Percentiles rank a stretch among this genome's conserved stretches.
Conservation (phyloP, 495 filamentous ascomycete species). For the Entonaema liquescens region DNA sequence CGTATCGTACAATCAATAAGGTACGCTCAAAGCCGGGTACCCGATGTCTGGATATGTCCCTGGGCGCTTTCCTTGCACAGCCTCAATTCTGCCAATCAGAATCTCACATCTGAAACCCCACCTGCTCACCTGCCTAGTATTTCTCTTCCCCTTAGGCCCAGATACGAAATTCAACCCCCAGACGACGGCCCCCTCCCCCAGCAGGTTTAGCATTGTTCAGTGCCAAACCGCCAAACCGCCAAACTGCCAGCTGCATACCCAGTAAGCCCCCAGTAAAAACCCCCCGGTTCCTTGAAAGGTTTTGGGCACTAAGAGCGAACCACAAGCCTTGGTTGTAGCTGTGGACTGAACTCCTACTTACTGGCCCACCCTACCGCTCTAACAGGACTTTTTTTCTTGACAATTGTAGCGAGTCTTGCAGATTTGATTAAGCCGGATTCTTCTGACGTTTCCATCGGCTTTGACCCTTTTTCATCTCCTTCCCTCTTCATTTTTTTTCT, state of each 20-base stretch:
- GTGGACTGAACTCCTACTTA: constrained; percentile 8
- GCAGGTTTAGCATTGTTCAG: constrained; percentile 9
- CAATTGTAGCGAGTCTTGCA: constrained; percentile 33
- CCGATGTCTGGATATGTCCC: constrained; percentile 18
- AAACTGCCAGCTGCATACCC: neutral
- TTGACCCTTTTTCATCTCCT: constrained; percentile 47
- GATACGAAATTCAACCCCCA: constrained; percentile 27
- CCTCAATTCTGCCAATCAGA: constrained; percentile 38
- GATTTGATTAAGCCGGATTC: constrained; percentile 55
- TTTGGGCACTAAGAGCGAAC: constrained; percentile 20
- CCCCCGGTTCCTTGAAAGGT: constrained; percentile 10
- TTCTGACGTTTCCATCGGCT: constrained; percentile 60
- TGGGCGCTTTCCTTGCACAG: constrained; percentile 34
- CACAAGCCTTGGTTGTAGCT: constrained; percentile 5
- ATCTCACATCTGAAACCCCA: constrained; percentile 36
- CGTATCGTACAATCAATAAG: neutral
- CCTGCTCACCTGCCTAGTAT: constrained; percentile 30
- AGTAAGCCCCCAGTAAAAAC: neutral
- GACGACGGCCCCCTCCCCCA: constrained; percentile 2
- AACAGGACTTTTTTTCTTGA: constrained; percentile 11
- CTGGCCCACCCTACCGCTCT: neutral
- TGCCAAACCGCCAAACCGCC: neutral
- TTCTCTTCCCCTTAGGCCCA: constrained; percentile 27
- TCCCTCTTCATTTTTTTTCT: constrained; percentile 43
- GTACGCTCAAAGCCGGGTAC: neutral